Evolutionary conservation across 768 basidiomycete genomes (phyloP).

Genomic region (Mycena polygramma): DNA sequence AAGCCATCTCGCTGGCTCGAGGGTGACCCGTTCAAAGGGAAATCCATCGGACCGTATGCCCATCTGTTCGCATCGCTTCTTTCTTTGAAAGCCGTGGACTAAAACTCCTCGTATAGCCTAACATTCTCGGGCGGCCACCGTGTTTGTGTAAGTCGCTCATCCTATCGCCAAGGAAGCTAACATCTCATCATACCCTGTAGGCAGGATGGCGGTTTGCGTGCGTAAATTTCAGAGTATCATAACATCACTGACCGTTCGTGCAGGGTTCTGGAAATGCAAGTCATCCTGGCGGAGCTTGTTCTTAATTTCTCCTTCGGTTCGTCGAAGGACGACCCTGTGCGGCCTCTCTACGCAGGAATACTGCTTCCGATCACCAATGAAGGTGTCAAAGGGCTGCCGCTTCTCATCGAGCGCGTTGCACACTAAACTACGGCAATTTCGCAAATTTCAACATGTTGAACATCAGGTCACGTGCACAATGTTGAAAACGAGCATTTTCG

Average conservation of each 20-base stretch:
- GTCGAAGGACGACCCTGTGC: slow-evolving; percentile 20
- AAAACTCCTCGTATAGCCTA: neutral
- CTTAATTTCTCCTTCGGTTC: slow-evolving; percentile 22
- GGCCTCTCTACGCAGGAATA: slow-evolving; percentile 27
- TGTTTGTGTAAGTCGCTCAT: slow-evolving; percentile 19
- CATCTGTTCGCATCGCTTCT: slow-evolving; percentile 21
- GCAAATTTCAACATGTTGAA: slow-evolving; percentile 1
- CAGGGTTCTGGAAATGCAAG: slow-evolving; percentile 21
- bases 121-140: slow-evolving; percentile 29
- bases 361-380: slow-evolving; percentile 24
- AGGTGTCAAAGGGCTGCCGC: slow-evolving; percentile 27
- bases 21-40: slow-evolving; percentile 34
- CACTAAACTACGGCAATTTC: neutral
- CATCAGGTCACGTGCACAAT: slow-evolving; percentile 18
- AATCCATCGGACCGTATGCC: slow-evolving; percentile 32
- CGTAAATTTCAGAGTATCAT: neutral
- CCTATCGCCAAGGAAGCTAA: neutral
- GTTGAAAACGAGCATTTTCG: slow-evolving; percentile 11
- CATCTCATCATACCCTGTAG: neutral
- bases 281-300: slow-evolving; percentile 26
- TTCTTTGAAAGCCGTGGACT: neutral
- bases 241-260: too few species aligned
- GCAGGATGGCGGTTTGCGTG: slow-evolving; percentile 23
- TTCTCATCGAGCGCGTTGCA: slow-evolving; percentile 23
- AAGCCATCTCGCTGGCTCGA: slow-evolving; percentile 62